These are phyloP conservation scores for Suhomyces chickasaworum DNA, from an alignment of 1,139 yeast species.

Conservation along the genomic window DNA sequence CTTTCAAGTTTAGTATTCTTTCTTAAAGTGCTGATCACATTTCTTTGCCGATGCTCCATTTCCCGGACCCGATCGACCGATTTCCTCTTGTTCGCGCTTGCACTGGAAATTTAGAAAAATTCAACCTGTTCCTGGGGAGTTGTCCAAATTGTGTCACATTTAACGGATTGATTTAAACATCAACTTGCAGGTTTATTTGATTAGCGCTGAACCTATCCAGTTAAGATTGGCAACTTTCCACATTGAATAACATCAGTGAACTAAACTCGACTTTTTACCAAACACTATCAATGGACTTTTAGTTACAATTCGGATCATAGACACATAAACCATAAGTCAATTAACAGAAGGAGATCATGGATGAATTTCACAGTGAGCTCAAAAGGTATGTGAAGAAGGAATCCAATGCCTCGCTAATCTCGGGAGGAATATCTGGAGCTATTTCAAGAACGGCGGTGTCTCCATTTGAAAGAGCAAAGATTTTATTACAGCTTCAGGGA, in stretches of 20 bases:
- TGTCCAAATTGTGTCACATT: background rate
- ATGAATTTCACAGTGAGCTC: conserved; percentile 5
- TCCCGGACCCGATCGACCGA: background rate
- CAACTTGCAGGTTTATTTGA: background rate
- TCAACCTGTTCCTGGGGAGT: background rate
- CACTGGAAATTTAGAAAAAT: background rate
- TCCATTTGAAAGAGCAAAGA: conserved; percentile 94
- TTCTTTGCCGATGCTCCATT: background rate
- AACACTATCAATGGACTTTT: no score
- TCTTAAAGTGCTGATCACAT: background rate
- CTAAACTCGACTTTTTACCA: background rate
- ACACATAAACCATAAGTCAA: background rate
- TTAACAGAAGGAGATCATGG: background rate
- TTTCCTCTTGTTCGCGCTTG: background rate
- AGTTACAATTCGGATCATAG: background rate
- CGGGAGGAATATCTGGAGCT: conserved; percentile 81
- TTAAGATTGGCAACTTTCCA: background rate
- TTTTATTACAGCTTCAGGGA: conserved; percentile 86
- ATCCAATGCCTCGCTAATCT: conserved; percentile 60
- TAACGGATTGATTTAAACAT: background rate
- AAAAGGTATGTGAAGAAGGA: conserved; percentile 47
- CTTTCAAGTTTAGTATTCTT: no score
- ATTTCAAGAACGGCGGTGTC: conserved; percentile 90
- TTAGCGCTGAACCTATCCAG: background rate
- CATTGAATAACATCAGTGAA: background rate